These are phyloP conservation scores for Torulaspora delbrueckii DNA, from an alignment of 805 yeast species.

Conservation along the genomic window DNA sequence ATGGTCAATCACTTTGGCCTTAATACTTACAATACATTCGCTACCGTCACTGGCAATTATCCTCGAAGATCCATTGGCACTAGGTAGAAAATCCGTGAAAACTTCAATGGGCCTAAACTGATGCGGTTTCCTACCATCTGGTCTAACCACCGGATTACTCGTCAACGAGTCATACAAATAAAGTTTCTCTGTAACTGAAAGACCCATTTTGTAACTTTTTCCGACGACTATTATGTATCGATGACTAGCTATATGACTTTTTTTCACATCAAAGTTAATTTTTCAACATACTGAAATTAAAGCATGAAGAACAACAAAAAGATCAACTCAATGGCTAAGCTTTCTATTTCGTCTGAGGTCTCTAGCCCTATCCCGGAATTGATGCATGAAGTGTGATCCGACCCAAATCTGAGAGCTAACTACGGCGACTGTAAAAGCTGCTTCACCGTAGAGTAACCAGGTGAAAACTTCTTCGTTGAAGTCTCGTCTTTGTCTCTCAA, in stretches of 20 bases:
- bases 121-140: constrained; percentile 71
- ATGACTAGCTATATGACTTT: not conserved
- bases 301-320: not conserved
- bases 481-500: constrained; percentile 17
- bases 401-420: constrained; percentile 2
- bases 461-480: constrained; percentile 13
- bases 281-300: not conserved
- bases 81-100: constrained; percentile 71
- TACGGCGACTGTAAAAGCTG: constrained; percentile 5
- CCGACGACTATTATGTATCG: not conserved
- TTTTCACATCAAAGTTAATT: not conserved
- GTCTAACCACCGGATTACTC: constrained; percentile 59
- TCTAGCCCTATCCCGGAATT: not conserved
- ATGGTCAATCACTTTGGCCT: constrained; percentile 68
- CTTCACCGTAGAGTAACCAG: constrained; percentile 12
- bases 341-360: constrained; percentile 1
- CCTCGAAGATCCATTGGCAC: constrained; percentile 89
- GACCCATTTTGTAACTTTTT: constrained; percentile 42
- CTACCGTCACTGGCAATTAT: constrained; percentile 83
- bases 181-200: constrained; percentile 72
- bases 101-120: constrained; percentile 89
- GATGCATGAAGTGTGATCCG: not conserved
- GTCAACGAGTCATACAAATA: constrained; percentile 71
- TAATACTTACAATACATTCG: constrained; percentile 88
- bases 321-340: not conserved